Evolutionary conservation across 495 filamentous ascomycete species (phyloP), one percentile per base, ranked within the genome.

Genomic region (Corynascus novoguineensis): DNA sequence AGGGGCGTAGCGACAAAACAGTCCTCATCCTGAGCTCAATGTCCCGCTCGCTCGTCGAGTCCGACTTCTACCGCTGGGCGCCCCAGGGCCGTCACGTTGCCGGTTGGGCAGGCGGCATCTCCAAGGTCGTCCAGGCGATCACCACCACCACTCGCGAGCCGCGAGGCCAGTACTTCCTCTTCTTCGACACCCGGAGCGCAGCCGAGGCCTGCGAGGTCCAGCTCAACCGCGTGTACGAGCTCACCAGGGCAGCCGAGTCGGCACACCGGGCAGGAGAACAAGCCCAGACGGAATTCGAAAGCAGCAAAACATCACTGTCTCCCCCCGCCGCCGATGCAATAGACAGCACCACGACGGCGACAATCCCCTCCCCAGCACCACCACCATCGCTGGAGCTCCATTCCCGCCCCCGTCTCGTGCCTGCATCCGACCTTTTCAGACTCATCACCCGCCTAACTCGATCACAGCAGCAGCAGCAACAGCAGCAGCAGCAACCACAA

Each of bases 51-150:
- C 74, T 88, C 38, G 63, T 72, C 6, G 81, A 83, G 68, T 76
- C 75, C 59, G 86, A 89, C 67, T 88, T 89, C 71, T 73, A 80
- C 28, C 79, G 83, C 21, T 60, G 86, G 6, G 72, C 80, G 9
- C 73, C 72, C n/a, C 79, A 75, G 60, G 83, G 84, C 29, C 64
- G 72, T 25, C 83, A 87, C 60, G 79, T 89, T 50, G 78, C 82
- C 47, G 76, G 78, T 34, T 89, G 86, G 86, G 75, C 73, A 3
- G 76, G 75, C 35, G 82, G 82, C 10, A 73, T 83, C 29, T 49
- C 64, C 25, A 74, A 75, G 42, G 71, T 78, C 24, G 75, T 84
- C 38, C 83, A 79, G 35, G 77, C 71, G 28, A 78, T 81, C 41
- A 72, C 84, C 59, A 72, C 73, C 1, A 56, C 65, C 46, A 84